Evolutionary conservation across 2,329 filamentous ascomycete genomes (phyloP).

Genomic region (Pseudogymnoascus sp.): DNA sequence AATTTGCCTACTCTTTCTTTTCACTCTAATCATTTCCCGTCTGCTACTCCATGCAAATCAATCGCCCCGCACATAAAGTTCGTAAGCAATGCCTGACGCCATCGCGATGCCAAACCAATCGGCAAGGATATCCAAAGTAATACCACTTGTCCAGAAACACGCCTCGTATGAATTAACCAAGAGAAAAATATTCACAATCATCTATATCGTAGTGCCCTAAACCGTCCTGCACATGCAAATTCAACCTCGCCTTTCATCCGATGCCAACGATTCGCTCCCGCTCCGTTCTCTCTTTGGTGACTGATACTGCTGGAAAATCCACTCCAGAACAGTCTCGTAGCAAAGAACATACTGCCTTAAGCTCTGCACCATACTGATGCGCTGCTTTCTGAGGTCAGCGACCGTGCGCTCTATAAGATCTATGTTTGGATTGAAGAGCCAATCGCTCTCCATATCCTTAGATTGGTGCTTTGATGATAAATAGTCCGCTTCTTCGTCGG

Average conservation of each 20-base stretch:
- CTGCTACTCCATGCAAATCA: constrained; percentile 7
- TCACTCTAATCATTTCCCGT: background rate
- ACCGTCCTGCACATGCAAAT: background rate
- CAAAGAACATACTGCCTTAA: constrained; percentile 89
- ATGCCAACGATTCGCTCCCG: constrained; percentile 18
- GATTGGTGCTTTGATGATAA: constrained; percentile 15
- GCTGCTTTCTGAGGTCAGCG: constrained; percentile 79
- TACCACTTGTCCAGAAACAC: background rate
- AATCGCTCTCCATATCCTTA: constrained; percentile 42
- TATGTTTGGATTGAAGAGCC: constrained; percentile 60
- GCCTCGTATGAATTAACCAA: background rate
- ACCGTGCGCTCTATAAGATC: constrained; percentile 84
- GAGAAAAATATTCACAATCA: background rate
- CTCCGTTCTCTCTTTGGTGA: constrained; percentile 18
- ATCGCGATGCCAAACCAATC: background rate
- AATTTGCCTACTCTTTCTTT: background rate
- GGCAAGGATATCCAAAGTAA: constrained; percentile 6
- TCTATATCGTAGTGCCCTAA: background rate
- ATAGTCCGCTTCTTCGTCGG: constrained; percentile 18
- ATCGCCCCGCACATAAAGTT: background rate
- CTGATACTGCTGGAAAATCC: constrained; percentile 46
- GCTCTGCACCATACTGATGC: constrained; percentile 95
- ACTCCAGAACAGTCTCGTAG: constrained; percentile 91
- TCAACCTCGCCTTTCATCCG: background rate
- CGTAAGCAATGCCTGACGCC: background rate